These are phyloP conservation scores for Chrysanthemum seticuspe DNA, from an alignment of 129 eudicot species.

Conservation along the genomic window DNA sequence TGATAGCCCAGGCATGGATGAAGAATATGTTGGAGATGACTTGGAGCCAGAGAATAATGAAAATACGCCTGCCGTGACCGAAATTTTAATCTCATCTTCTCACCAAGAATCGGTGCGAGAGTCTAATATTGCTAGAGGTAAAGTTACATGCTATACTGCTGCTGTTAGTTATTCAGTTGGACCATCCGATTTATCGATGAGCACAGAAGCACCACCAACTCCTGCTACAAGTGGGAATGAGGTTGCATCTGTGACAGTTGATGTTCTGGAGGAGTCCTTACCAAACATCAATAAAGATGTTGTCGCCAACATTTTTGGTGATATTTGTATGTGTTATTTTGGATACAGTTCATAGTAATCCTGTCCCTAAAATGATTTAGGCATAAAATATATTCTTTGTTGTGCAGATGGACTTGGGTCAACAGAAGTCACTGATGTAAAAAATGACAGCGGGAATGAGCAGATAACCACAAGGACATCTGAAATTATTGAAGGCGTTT, in stretches of 20 bases:
- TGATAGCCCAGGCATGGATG: not conserved
- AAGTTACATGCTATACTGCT: conserved; percentile 22
- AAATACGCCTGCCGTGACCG: conserved; percentile 15
- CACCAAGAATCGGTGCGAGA: conserved; percentile 10
- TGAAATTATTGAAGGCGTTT: conserved; percentile 11
- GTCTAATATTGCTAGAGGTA: conserved; percentile 15
- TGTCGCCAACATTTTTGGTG: conserved; percentile 18
- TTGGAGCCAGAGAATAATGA: conserved; percentile 18
- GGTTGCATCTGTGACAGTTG: not conserved
- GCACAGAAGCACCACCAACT: conserved; percentile 18
- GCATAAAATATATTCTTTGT: not conserved
- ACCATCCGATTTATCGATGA: conserved; percentile 1
- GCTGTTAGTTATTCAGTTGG: conserved; percentile 4
- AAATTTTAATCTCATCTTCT: not conserved
- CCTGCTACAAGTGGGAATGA: conserved; percentile 3
- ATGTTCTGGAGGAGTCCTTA: not conserved
- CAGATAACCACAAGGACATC: conserved; percentile 2
- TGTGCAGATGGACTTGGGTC: conserved; percentile 27
- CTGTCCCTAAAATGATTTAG: not conserved
- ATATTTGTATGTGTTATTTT: conserved; percentile 20
- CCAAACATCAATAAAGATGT: conserved; percentile 19
- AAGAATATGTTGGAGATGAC: conserved; percentile 22
- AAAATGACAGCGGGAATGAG: conserved; percentile 10
- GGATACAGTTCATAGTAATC: not conserved
- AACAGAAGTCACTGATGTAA: not conserved